phyloP scores from a whole-genome alignment of 2,329 filamentous ascomycete species.

The Kalmusia sp. region DNA sequence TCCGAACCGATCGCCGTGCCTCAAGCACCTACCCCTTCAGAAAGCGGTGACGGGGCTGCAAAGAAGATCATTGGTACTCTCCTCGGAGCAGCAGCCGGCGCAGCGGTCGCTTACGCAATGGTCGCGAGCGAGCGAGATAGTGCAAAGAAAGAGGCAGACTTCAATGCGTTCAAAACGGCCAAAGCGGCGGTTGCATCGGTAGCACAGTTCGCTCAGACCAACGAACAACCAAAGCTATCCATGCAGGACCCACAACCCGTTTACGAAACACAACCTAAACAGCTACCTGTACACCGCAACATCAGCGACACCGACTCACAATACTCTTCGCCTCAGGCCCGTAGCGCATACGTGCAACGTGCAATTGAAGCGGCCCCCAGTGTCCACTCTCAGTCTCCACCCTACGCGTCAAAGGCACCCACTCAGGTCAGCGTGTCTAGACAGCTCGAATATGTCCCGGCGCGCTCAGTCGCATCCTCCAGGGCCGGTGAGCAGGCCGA shows the following conservation, averaged over 20 bases:
- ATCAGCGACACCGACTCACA: slow-evolving; percentile 46
- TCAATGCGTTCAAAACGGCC: slow-evolving; percentile 43
- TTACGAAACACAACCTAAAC: slow-evolving; percentile 33
- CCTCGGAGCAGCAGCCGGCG: slow-evolving; percentile 79
- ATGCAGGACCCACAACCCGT: slow-evolving; percentile 42
- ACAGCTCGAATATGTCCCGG: slow-evolving; percentile 26
- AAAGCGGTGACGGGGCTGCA: slow-evolving; percentile 57
- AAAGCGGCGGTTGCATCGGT: slow-evolving; percentile 34
- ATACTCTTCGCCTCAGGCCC: slow-evolving; percentile 33
- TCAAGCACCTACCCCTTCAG: slow-evolving; percentile 31
- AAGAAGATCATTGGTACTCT: slow-evolving; percentile 77
- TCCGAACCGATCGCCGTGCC: slow-evolving; percentile 40
- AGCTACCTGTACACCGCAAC: slow-evolving; percentile 42
- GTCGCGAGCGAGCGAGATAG: slow-evolving; percentile 64
- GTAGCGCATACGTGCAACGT: slow-evolving; percentile 27
- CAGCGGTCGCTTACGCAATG: slow-evolving; percentile 78
- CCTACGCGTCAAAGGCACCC: slow-evolving; percentile 34
- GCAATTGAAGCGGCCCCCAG: slow-evolving; percentile 51
- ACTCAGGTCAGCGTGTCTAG: slow-evolving; percentile 29
- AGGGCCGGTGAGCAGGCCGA: background rate
- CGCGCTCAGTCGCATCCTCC: slow-evolving; percentile 12
- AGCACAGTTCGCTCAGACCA: slow-evolving; percentile 37
- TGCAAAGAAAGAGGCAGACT: slow-evolving; percentile 52
- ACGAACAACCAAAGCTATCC: slow-evolving; percentile 33
- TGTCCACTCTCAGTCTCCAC: slow-evolving; percentile 44